Conservation (phyloP, 495 filamentous ascomycete species). For the Neurospora sp. region DNA sequence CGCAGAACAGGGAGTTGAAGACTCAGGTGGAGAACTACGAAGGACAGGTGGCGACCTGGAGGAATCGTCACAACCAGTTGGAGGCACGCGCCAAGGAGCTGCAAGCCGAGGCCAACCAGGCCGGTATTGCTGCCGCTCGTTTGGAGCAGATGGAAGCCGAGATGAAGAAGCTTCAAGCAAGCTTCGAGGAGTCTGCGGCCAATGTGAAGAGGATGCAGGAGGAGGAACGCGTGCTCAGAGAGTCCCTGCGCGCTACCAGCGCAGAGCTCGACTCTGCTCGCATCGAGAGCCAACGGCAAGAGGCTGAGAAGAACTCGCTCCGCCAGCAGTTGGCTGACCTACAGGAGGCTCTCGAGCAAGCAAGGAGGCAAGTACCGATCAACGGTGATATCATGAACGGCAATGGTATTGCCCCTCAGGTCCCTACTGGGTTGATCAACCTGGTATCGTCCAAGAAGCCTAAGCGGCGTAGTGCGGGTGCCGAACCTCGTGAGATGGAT, state of each 20-base stretch:
- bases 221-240: conserved; percentile 72
- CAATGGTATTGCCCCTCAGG: conserved; percentile 30
- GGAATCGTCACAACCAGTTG: conserved; percentile 80
- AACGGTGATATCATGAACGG: conserved; percentile 71
- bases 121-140: conserved; percentile 84
- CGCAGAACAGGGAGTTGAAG: conserved; percentile 80
- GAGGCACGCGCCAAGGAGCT: conserved; percentile 87
- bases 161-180: conserved; percentile 82
- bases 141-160: conserved; percentile 84
- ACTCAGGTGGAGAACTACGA: conserved; percentile 94
- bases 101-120: conserved; percentile 93
- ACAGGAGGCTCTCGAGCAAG: conserved; percentile 84
- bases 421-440: conserved; percentile 79
- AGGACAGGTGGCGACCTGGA: conserved; percentile 88
- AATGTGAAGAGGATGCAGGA: conserved; percentile 91
- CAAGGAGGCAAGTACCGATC: conserved; percentile 52
- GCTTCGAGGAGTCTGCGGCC: conserved; percentile 71
- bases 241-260: conserved; percentile 63
- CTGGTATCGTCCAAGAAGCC: conserved; percentile 95
- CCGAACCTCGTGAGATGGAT: conserved; percentile 73
- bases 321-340: conserved; percentile 81
- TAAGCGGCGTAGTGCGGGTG: conserved; percentile 86
- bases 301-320: conserved; percentile 73
- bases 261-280: conserved; percentile 68
- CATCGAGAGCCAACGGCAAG: conserved; percentile 56